Percentiles rank a stretch among this genome's conserved stretches.
Evolutionary conservation across 1,139 yeast species (phyloP).

Genomic region (Magnusiomyces sp.): DNA sequence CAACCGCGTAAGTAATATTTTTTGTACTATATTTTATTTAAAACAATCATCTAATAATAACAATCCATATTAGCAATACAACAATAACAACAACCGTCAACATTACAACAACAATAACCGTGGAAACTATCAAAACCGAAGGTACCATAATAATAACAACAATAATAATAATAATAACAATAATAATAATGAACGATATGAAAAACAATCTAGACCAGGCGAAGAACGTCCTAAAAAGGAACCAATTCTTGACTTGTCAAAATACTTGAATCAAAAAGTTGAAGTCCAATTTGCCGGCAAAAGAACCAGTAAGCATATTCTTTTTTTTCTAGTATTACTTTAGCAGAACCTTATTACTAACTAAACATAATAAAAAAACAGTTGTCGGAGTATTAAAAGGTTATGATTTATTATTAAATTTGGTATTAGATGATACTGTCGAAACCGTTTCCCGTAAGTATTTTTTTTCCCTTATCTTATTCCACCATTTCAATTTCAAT

Average conservation of each 20-base stretch:
- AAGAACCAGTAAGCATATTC: too few species aligned
- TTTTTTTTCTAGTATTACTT: too few species aligned
- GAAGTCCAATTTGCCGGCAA: constrained; percentile 51
- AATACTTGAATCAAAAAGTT: constrained; percentile 64
- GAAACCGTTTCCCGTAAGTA: constrained; percentile 36
- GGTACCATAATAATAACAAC: background rate
- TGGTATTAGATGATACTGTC: constrained; percentile 76
- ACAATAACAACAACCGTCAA: constrained; percentile 5
- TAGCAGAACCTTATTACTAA: background rate
- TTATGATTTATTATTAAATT: constrained; percentile 85
- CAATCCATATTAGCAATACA: constrained; percentile 4
- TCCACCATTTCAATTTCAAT: background rate
- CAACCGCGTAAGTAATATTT: too few species aligned
- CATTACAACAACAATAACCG: constrained; percentile 12
- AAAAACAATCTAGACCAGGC: constrained; percentile 30
- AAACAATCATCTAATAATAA: background rate
- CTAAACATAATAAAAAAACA: constrained; percentile 21
- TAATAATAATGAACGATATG: constrained; percentile 21
- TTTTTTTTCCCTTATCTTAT: background rate
- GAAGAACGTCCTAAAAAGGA: constrained; percentile 78
- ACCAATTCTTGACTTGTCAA: constrained; percentile 75
- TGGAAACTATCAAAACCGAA: constrained; percentile 15
- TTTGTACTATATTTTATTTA: too few species aligned
- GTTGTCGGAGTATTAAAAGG: constrained; percentile 78
- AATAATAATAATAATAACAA: constrained; percentile 16